Base-by-base conservation (phyloP, 140 eudicot genomes). In the Ambrosia hybrid region DNA sequence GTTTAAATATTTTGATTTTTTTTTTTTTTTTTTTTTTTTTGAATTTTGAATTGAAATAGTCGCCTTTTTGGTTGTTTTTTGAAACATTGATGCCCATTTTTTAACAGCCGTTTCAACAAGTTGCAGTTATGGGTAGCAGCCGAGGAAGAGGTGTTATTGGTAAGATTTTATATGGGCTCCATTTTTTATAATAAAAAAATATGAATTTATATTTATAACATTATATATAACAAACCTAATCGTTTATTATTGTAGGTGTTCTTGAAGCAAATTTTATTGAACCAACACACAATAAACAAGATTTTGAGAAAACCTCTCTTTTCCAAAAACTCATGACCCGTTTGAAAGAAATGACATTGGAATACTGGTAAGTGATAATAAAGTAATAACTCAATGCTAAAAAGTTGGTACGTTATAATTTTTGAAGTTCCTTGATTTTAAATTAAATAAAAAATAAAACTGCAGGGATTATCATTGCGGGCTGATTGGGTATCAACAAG, bases 61-160 rank as follows among this genome's bases (percentile, higher is more conserved):
- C 8, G 4, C 45, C 9, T 3, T 38, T 72, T 30, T 51, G 73
- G 49, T 45, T 76, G 43, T 4, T 13, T 34, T 55, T 57, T 51
- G 53, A 3, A 41, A 68, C 43, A 67, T 15, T 77, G 51, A 9
- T 57, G 7, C 67, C 52, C 21, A 21, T 6, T 70, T 6, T 53
- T 12, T 68, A 83, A 74, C 93, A 92, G 96, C 96, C 98, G 34
- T 92, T 87, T 79, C 85, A 83, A 83, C 91, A 78, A 7, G 92
- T 87, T 67, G 86, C 84, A 17, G 80, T 71, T 65, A 87, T 64
- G 52, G 59, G 80, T 16, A 67, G 76, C 59, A 85, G 90, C 76
- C 85, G 92, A 83, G 96, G 98, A 81, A 89, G 95, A 87, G 96
- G 98, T 41, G 98, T 92, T 81, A 96, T 89, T 15, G 98, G 98